A percentile compares a stretch with the other conserved stretches of the same genome.
These are phyloP conservation scores for Fusarium abutilonis DNA, from an alignment of 2,329 filamentous ascomycete species.

Conservation along the genomic window DNA sequence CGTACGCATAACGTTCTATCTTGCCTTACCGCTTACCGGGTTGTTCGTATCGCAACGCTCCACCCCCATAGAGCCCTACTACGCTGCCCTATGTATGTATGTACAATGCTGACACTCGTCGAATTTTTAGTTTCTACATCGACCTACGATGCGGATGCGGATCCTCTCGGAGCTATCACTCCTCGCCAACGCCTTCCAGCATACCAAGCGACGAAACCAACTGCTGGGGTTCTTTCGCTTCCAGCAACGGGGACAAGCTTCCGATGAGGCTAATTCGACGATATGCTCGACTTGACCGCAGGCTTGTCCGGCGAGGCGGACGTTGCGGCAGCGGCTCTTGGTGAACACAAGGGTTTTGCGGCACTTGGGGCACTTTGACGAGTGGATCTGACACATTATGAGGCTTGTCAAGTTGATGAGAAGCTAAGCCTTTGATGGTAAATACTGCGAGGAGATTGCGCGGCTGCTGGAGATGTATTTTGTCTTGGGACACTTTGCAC, in stretches of 20 bases:
- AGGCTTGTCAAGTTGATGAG: background rate
- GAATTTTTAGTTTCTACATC: background rate
- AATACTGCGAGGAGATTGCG: background rate
- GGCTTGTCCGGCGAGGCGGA: background rate
- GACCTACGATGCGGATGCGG: background rate
- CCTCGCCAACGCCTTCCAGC: background rate
- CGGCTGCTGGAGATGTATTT: background rate
- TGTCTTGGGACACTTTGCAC: background rate
- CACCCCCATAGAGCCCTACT: background rate
- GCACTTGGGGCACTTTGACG: constrained; percentile 8
- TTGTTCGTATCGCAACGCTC: background rate
- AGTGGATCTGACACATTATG: constrained; percentile 11
- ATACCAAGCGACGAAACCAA: background rate
- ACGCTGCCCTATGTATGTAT: background rate
- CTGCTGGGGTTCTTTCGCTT: background rate
- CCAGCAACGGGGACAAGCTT: constrained; percentile 11
- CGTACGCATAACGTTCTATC: background rate
- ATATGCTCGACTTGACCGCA: constrained; percentile 6
- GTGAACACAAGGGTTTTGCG: background rate
- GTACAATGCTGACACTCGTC: no score
- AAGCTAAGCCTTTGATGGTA: background rate
- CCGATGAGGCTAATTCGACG: background rate
- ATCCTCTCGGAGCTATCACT: constrained; percentile 8
- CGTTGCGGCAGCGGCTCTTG: constrained; percentile 7
- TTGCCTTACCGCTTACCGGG: background rate